phyloP scores from a whole-genome alignment of 345 rosid genomes.

The Pistacia integerrima region DNA sequence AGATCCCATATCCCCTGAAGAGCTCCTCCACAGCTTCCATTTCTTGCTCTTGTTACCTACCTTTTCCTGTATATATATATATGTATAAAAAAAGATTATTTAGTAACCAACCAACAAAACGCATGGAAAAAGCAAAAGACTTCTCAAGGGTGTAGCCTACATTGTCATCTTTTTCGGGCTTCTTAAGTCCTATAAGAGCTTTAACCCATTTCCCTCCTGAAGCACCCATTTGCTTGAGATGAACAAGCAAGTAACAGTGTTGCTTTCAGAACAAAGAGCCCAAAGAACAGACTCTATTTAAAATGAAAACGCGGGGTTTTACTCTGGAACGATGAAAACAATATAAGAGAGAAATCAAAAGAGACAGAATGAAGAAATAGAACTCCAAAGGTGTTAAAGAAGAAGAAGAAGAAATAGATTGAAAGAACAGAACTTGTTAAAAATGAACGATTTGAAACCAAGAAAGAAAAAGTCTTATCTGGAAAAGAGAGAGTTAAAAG shows the following conservation, averaged over 20 bases:
- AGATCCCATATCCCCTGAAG: constrained; percentile 59
- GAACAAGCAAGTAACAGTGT: not conserved
- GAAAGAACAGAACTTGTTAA: constrained; percentile 5
- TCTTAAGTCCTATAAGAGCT: constrained; percentile 71
- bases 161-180: constrained; percentile 57
- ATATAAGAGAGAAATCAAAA: not conserved
- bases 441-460: not conserved
- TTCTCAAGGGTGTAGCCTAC: constrained; percentile 35
- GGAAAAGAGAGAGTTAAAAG: not conserved
- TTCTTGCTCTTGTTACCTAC: constrained; percentile 54
- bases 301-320: constrained; percentile 1
- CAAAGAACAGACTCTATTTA: not conserved
- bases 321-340: not conserved
- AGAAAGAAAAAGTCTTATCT: not conserved
- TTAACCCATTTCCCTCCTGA: constrained; percentile 96
- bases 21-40: constrained; percentile 85
- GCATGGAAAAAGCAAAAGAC: not conserved
- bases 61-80: constrained; percentile 39
- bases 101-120: not conserved
- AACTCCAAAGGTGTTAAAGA: constrained; percentile 14
- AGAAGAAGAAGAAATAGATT: not conserved
- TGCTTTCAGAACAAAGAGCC: not conserved
- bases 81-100: constrained; percentile 3
- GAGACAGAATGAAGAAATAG: not conserved
- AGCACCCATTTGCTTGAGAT: constrained; percentile 66